A percentile compares a stretch with the other conserved stretches of the same genome.
These are phyloP conservation scores for Kingdonia uniflora DNA, from an alignment of 164 flowering plant genomes.

Conservation along the genomic window DNA sequence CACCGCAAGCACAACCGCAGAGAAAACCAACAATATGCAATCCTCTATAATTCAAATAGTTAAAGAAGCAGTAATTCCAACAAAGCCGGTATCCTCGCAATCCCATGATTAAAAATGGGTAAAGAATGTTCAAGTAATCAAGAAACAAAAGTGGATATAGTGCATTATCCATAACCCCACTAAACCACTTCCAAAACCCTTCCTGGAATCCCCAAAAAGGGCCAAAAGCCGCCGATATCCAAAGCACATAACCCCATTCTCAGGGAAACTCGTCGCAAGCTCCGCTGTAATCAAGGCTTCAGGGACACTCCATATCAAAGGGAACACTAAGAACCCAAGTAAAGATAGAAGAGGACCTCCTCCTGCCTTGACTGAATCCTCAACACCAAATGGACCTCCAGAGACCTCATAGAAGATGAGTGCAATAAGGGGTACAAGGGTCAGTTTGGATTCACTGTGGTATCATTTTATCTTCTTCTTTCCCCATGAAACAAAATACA, in stretches of 20 bases:
- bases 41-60: constrained; percentile 74
- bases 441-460: too few relatives aligned
- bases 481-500: too few relatives aligned
- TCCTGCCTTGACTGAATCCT: constrained; percentile 74
- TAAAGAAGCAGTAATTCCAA: constrained; percentile 53
- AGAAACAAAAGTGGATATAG: constrained; percentile 78
- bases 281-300: constrained; percentile 88
- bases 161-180: constrained; percentile 93
- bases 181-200: constrained; percentile 93
- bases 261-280: constrained; percentile 73
- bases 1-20: constrained; percentile 54
- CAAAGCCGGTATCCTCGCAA: constrained; percentile 61
- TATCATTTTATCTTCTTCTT: too few relatives aligned
- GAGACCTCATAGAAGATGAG: constrained; percentile 88
- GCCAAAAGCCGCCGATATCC: constrained; percentile 86
- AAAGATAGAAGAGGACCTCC: constrained; percentile 75
- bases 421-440: constrained; percentile 66
- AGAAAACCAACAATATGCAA: constrained; percentile 68
- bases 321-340: constrained; percentile 75
- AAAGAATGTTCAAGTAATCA: constrained; percentile 71
- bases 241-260: constrained; percentile 87
- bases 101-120: constrained; percentile 37
- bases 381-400: constrained; percentile 92
- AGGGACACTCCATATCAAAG: constrained; percentile 83
- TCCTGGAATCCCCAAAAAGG: constrained; percentile 96